These are phyloP conservation scores for Pseudozyma flocculosa DNA, from an alignment of 1,284 basidiomycete genomes.

Conservation along the genomic window DNA sequence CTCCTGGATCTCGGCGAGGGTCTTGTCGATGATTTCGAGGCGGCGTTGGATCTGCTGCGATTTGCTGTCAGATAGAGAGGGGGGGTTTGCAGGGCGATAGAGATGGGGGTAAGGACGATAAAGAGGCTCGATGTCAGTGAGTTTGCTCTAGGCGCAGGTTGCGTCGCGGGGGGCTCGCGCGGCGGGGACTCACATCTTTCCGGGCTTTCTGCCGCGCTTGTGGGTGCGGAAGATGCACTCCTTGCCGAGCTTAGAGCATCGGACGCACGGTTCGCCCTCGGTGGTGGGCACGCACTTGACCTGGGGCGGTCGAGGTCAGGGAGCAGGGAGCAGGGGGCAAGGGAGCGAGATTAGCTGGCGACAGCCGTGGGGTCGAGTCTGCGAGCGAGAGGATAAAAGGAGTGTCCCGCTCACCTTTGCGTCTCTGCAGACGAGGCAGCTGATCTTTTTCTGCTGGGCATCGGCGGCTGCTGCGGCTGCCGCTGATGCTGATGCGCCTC, in stretches of 20 bases:
- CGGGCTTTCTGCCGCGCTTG: constrained; percentile 27
- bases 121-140: too few relatives aligned
- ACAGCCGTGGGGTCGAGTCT: too few relatives aligned
- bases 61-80: constrained; percentile 3
- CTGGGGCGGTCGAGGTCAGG: background rate
- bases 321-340: background rate
- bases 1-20: constrained; percentile 14
- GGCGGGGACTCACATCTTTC: constrained; percentile 11
- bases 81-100: too few relatives aligned
- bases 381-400: too few relatives aligned
- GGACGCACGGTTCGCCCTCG: constrained; percentile 1
- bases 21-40: constrained; percentile 17
- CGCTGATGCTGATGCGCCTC: too few relatives aligned
- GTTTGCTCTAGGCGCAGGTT: too few relatives aligned
- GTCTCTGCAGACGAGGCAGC: constrained; percentile 23
- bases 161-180: too few relatives aligned
- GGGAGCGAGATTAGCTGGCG: too few relatives aligned
- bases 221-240: constrained; percentile 18
- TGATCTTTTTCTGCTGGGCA: constrained; percentile 13
- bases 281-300: constrained; percentile 19
- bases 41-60: constrained; percentile 23
- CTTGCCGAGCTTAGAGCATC: constrained; percentile 17
- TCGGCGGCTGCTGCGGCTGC: background rate
- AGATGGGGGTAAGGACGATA: too few relatives aligned
- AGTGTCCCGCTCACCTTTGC: constrained; percentile 4